Percentiles rank a stretch among this genome's conserved stretches.
Conservation (phyloP, 2,329 filamentous ascomycete species). For the Bisporella sp. region DNA sequence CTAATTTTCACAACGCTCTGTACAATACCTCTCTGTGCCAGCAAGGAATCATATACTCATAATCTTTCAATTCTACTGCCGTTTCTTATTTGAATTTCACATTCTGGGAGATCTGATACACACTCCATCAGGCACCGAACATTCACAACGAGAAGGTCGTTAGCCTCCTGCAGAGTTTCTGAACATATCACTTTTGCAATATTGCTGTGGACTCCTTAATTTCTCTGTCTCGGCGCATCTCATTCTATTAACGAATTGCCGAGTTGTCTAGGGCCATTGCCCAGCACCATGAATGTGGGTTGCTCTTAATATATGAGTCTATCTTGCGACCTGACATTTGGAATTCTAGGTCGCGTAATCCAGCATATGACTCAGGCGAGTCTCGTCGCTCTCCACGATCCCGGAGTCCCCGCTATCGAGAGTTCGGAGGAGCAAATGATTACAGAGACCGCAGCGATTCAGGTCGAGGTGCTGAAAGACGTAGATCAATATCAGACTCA, state of each 20-base stretch:
- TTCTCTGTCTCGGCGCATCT: too few species aligned
- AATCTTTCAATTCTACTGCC: too few species aligned
- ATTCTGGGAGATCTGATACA: too few species aligned
- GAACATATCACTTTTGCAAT: too few species aligned
- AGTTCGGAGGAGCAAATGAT: constrained; percentile 35
- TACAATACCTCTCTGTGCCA: too few species aligned
- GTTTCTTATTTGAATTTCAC: too few species aligned
- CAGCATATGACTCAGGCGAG: constrained; percentile 30
- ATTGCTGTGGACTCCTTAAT: too few species aligned
- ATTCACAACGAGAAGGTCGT: too few species aligned
- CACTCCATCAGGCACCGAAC: too few species aligned
- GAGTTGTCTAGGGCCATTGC: constrained; percentile 19
- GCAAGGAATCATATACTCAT: too few species aligned
- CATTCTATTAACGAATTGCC: background rate
- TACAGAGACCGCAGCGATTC: constrained; percentile 30
- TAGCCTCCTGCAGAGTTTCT: too few species aligned
- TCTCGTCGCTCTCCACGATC: constrained; percentile 34
- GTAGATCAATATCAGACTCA: constrained; percentile 22
- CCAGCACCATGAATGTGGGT: constrained; percentile 25
- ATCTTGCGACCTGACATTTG: constrained; percentile 10
- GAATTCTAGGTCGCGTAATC: constrained; percentile 25
- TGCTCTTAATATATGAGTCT: background rate
- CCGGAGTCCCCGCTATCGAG: constrained; percentile 30
- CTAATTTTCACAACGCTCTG: too few species aligned
- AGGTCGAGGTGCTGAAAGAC: constrained; percentile 22